Evolutionary conservation across 179 eudicot species (phyloP).

Genomic region (Heliamphora pulchella): DNA sequence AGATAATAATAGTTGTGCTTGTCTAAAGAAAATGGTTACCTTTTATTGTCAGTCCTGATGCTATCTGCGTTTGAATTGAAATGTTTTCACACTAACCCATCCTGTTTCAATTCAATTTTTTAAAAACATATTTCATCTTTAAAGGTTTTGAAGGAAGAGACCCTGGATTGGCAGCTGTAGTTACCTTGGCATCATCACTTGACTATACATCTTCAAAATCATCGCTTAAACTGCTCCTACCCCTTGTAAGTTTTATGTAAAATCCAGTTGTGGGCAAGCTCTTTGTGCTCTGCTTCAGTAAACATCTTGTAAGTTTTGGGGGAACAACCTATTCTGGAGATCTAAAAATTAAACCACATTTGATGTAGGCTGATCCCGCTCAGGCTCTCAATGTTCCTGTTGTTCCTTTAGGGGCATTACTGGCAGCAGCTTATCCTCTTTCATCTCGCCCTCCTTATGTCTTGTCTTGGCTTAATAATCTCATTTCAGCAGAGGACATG

Average conservation of each 20-base stretch:
- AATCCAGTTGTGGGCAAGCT: not conserved
- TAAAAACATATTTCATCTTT: constrained; percentile 9
- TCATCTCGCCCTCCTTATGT: constrained; percentile 80
- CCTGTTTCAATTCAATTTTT: not conserved
- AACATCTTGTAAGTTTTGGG: not conserved
- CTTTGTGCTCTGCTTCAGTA: not conserved
- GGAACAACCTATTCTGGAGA: not conserved
- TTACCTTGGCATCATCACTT: constrained; percentile 84
- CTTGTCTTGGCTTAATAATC: constrained; percentile 77
- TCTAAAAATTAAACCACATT: constrained; percentile 12
- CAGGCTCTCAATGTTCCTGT: constrained; percentile 89
- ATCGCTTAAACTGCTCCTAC: constrained; percentile 72
- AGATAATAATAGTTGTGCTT: not conserved
- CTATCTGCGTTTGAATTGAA: not conserved
- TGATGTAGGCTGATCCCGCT: constrained; percentile 87
- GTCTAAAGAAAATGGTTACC: not conserved
- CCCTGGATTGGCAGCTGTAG: constrained; percentile 69
- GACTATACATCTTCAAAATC: constrained; percentile 93
- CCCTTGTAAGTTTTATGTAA: constrained; percentile 60
- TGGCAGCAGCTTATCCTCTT: constrained; percentile 84
- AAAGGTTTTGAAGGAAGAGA: constrained; percentile 70
- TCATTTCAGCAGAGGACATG: constrained; percentile 89
- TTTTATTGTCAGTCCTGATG: not conserved
- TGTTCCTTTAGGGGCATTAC: constrained; percentile 84
- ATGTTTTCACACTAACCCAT: not conserved